Percentiles rank a stretch among this genome's conserved stretches.
Conservation (phyloP, 2,329 filamentous ascomycete genomes). For the Talaromyces pinophilus region DNA sequence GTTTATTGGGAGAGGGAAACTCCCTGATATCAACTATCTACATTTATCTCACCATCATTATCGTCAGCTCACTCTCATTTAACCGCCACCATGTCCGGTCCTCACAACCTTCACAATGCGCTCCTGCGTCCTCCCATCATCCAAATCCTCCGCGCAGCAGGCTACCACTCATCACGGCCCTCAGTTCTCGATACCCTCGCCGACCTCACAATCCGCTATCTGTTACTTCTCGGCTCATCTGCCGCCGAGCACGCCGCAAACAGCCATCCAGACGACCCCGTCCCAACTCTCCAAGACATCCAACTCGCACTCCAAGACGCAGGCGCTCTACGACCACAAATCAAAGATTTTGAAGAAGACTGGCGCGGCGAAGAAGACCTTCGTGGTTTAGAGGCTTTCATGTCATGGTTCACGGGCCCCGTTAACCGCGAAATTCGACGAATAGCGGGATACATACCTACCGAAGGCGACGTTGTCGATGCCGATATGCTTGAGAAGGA, state of each 20-base stretch:
- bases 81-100: slow-evolving; percentile 45
- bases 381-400: slow-evolving; percentile 73
- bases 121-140: slow-evolving; percentile 84
- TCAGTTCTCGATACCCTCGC: slow-evolving; percentile 85
- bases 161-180: slow-evolving; percentile 80
- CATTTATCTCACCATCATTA: not conserved
- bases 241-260: slow-evolving; percentile 71
- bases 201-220: slow-evolving; percentile 79
- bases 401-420: slow-evolving; percentile 74
- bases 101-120: slow-evolving; percentile 64
- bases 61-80: not conserved
- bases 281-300: slow-evolving; percentile 72
- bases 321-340: slow-evolving; percentile 71
- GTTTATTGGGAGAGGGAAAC: slow-evolving; percentile 16
- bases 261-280: slow-evolving; percentile 64
- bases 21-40: not conserved
- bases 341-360: slow-evolving; percentile 67
- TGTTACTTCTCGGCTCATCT: slow-evolving; percentile 70
- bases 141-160: slow-evolving; percentile 86
- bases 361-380: slow-evolving; percentile 73
- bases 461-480: slow-evolving; percentile 53
- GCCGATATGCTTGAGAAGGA: slow-evolving; percentile 59
- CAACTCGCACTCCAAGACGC: slow-evolving; percentile 81
- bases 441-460: slow-evolving; percentile 71
- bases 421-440: slow-evolving; percentile 78